Evolutionary conservation across 2,329 filamentous ascomycete genomes (phyloP), one percentile per base, ranked within the genome.

Genomic region (Elsinoe australis): DNA sequence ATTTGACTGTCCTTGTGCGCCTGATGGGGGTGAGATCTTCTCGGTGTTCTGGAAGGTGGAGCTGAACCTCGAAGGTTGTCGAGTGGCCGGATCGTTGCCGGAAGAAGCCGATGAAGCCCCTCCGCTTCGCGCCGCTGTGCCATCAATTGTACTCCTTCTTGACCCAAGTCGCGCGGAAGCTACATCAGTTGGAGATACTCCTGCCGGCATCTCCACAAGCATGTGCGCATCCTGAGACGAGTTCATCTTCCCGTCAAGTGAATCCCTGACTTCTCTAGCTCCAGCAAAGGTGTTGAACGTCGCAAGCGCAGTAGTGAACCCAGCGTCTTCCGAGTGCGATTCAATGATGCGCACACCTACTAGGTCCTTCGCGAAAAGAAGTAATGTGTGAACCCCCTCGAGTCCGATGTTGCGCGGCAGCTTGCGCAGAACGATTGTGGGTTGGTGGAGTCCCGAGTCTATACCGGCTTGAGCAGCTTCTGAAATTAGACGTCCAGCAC

Each of bases 321-420:
- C 73, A 41, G 68, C 65, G 55, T 82, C 78, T 44, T 80, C 76
- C 52, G 69, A 68, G n/a, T 75, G 73, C 42, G 70, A 68, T 4
- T 69, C 64, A 12, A 81, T 66, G 52, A 82, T 53, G 81, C 77
- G 56, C 79, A 77, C 72, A 53, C 78, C 72, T 34, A 77, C 63
- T 36, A 82, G 69, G 53, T 82, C 78, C 56, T 79, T 77, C 15
- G 79, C 76, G 56, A 83, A 82, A n/a, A 81, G 68, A 4, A 83
- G 67, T 69, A 83, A 79, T 60, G 75, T 79, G 54, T 74, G 72
- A 49, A 83, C 69, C 14, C 74, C 69, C 53, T 81, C 78, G 44
- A 69, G 64, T 57, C 72, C 76, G 34, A 73, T 80, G 59, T 72
- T 79, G 51, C 68, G 71, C 3, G 79, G 76, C 10, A 83, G 67